Evolutionary conservation across 495 filamentous ascomycete species (phyloP).

Genomic region (Niebla homalea): DNA sequence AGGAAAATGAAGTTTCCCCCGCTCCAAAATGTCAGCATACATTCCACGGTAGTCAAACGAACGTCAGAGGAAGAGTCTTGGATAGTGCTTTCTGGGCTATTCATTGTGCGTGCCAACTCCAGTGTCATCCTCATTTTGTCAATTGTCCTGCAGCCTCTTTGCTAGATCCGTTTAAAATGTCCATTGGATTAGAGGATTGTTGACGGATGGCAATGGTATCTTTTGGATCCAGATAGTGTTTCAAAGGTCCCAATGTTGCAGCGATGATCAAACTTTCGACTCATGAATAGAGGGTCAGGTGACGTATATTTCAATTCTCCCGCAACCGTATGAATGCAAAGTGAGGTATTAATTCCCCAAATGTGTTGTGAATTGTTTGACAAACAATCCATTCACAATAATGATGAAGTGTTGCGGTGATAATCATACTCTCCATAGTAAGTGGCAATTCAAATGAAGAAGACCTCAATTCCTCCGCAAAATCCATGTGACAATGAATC

Average conservation of each 20-base stretch:
- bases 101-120: slow-evolving; percentile 7
- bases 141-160: not conserved
- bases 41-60: not conserved
- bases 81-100: too few relatives aligned
- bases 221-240: slow-evolving; percentile 8
- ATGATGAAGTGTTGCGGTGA: too few relatives aligned
- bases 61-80: not conserved
- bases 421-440: too few relatives aligned
- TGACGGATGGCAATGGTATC: slow-evolving; percentile 5
- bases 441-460: too few relatives aligned
- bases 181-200: slow-evolving; percentile 10
- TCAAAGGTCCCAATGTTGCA: slow-evolving; percentile 7
- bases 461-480: too few relatives aligned
- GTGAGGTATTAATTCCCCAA: too few relatives aligned
- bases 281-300: too few relatives aligned
- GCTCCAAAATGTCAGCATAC: not conserved
- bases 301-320: too few relatives aligned
- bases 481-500: too few relatives aligned
- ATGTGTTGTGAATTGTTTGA: too few relatives aligned
- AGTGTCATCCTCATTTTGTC: slow-evolving; percentile 5
- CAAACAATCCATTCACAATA: too few relatives aligned
- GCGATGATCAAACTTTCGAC: slow-evolving; percentile 10
- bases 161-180: slow-evolving; percentile 5
- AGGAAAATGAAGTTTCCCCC: not conserved
- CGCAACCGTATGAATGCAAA: too few relatives aligned